These are phyloP conservation scores for Aristolochia fimbriata DNA, from an alignment of 164 flowering plant species.

Conservation along the genomic window DNA sequence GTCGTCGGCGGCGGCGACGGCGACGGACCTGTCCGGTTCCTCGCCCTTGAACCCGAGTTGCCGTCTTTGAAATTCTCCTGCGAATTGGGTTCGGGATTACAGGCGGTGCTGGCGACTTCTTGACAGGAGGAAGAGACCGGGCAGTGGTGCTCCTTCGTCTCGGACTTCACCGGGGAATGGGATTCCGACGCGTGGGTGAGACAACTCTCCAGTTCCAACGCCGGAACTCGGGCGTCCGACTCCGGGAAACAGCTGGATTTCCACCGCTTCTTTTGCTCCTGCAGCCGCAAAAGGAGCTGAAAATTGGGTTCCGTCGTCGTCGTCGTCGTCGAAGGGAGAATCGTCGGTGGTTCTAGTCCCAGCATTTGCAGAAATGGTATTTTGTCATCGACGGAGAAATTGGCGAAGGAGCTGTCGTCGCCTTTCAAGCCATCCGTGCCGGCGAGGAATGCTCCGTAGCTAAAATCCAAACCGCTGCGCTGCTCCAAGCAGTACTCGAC, in stretches of 20 bases:
- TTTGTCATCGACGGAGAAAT: slow-evolving; percentile 24
- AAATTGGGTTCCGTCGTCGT: slow-evolving; percentile 35
- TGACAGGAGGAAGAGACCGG: slow-evolving; percentile 2
- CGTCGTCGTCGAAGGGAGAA: slow-evolving; percentile 14
- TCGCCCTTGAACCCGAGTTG: not conserved
- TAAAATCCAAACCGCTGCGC: slow-evolving; percentile 8
- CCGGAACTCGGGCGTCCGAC: slow-evolving; percentile 3
- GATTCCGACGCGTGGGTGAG: slow-evolving; percentile 27
- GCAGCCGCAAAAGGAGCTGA: slow-evolving; percentile 29
- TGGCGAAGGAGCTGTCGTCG: slow-evolving; percentile 12
- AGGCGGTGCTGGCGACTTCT: slow-evolving; percentile 11
- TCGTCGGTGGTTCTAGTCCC: slow-evolving; percentile 21
- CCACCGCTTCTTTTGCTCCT: slow-evolving; percentile 26
- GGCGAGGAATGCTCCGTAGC: slow-evolving; percentile 12
- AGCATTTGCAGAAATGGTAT: slow-evolving; percentile 59
- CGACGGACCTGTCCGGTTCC: not conserved
- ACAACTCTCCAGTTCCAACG: slow-evolving; percentile 37
- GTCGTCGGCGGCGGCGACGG: not conserved
- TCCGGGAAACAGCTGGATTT: slow-evolving; percentile 6
- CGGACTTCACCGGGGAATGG: slow-evolving; percentile 33
- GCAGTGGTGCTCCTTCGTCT: slow-evolving; percentile 9
- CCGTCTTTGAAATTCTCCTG: slow-evolving; percentile 6
- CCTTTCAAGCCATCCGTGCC: slow-evolving; percentile 11
- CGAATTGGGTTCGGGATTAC: slow-evolving; percentile 8
- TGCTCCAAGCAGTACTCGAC: slow-evolving; percentile 21